Conservation (phyloP, 2,329 filamentous ascomycete genomes). For the Fonsecaea pedrosoi region DNA sequence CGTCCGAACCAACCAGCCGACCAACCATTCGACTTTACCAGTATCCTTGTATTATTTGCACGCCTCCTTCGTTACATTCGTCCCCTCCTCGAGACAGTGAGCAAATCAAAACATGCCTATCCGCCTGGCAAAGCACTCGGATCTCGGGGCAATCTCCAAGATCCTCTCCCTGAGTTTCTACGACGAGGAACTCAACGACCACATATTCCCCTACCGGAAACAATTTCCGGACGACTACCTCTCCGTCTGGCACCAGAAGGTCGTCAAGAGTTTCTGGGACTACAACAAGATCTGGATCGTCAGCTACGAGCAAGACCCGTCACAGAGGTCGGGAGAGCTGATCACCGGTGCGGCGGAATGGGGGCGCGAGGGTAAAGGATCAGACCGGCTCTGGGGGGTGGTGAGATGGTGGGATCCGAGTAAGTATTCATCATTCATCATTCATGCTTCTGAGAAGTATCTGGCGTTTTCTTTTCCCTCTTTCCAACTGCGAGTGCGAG, state of each 20-base stretch:
- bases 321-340: conserved; percentile 1
- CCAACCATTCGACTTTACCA: too few species aligned
- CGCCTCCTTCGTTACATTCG: too few species aligned
- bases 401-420: conserved; percentile 33
- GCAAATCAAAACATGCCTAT: conserved; percentile 24
- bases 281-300: conserved; percentile 27
- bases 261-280: conserved; percentile 26
- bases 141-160: conserved; percentile 26
- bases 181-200: conserved; percentile 20
- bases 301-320: conserved; percentile 6
- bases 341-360: conserved; percentile 30
- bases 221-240: conserved; percentile 27
- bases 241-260: conserved; percentile 12
- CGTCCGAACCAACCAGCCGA: too few species aligned
- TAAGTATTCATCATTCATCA: conserved; percentile 10
- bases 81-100: too few species aligned
- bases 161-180: conserved; percentile 27
- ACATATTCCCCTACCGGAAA: conserved; percentile 26
- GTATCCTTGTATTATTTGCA: too few species aligned
- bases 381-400: conserved; percentile 23
- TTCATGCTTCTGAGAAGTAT: not conserved
- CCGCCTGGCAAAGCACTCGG: conserved; percentile 20
- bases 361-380: conserved; percentile 27
- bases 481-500: too few species aligned
- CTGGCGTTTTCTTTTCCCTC: too few species aligned